A percentile compares a stretch with the other conserved stretches of the same genome.
These are phyloP conservation scores for Talaromyces borbonicus DNA, from an alignment of 495 filamentous ascomycete species.

Conservation along the genomic window DNA sequence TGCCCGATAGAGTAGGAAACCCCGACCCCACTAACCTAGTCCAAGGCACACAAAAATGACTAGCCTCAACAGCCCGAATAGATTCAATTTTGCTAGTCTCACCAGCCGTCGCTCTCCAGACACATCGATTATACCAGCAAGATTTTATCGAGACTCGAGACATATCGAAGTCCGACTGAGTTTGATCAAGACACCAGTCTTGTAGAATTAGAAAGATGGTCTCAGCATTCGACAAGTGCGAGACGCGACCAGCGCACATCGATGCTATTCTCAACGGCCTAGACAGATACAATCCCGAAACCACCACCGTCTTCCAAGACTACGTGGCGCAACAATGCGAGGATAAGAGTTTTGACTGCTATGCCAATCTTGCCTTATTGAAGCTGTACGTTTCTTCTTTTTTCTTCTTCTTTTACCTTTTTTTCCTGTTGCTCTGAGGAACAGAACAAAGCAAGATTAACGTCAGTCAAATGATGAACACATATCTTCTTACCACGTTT, in stretches of 20 bases:
- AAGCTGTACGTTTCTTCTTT: constrained; percentile 74
- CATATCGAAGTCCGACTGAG: too few relatives aligned
- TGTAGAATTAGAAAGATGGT: constrained; percentile 22
- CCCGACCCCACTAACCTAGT: too few relatives aligned
- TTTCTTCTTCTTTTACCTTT: constrained; percentile 6
- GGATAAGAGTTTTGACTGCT: constrained; percentile 83
- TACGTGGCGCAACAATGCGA: constrained; percentile 95
- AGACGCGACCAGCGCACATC: constrained; percentile 75
- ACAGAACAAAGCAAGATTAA: constrained; percentile 19
- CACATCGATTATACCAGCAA: too few relatives aligned
- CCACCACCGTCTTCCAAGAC: constrained; percentile 85
- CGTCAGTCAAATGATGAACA: constrained; percentile 71
- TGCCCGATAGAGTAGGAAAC: too few relatives aligned
- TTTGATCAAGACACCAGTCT: too few relatives aligned
- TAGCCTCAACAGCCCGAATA: too few relatives aligned
- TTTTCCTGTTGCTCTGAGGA: constrained; percentile 2
- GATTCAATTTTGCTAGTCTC: too few relatives aligned
- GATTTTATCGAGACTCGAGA: too few relatives aligned
- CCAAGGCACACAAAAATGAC: too few relatives aligned
- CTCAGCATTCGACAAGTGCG: constrained; percentile 45
- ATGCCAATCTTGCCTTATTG: constrained; percentile 88
- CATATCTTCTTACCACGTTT: constrained; percentile 66
- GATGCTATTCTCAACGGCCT: constrained; percentile 84
- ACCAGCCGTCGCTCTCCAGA: too few relatives aligned
- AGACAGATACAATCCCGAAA: constrained; percentile 98